A percentile compares a stretch with the other conserved stretches of the same genome.
Conservation (phyloP, 495 filamentous ascomycete species). For the Xylaria castorea region DNA sequence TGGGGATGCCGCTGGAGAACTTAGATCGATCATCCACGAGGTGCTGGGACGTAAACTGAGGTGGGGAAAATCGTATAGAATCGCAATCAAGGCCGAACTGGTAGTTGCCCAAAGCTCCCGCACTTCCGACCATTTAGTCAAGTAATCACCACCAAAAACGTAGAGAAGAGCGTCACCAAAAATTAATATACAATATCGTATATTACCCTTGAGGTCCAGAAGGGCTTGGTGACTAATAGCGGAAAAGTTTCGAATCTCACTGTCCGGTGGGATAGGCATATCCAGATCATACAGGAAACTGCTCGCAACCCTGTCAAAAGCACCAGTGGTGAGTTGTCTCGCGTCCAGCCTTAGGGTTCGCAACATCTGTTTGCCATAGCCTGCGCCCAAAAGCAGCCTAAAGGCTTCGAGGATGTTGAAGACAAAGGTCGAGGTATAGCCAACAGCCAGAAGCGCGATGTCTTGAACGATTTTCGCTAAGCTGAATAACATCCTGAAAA, state of each 20-base stretch:
- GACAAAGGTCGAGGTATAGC: conserved; percentile 37
- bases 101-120: not conserved
- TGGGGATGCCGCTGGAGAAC: conserved; percentile 43
- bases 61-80: conserved; percentile 21
- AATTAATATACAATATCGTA: conserved; percentile 37
- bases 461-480: conserved; percentile 72
- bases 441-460: conserved; percentile 47
- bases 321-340: conserved; percentile 32
- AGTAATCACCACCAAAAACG: conserved; percentile 43
- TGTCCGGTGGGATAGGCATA: conserved; percentile 45
- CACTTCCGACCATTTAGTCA: conserved; percentile 31
- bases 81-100: not conserved
- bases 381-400: conserved; percentile 29
- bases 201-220: conserved; percentile 44
- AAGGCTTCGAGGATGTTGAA: conserved; percentile 38
- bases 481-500: conserved; percentile 71
- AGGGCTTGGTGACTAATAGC: conserved; percentile 57
- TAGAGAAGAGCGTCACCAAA: conserved; percentile 37
- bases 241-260: conserved; percentile 56
- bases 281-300: conserved; percentile 51
- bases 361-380: conserved; percentile 32
- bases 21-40: conserved; percentile 61
- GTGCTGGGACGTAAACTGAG: conserved; percentile 36
- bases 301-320: conserved; percentile 46
- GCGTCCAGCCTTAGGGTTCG: conserved; percentile 31